These are phyloP conservation scores for Ogataea trehaloabstinens DNA, from an alignment of 805 yeast species.

Conservation along the genomic window DNA sequence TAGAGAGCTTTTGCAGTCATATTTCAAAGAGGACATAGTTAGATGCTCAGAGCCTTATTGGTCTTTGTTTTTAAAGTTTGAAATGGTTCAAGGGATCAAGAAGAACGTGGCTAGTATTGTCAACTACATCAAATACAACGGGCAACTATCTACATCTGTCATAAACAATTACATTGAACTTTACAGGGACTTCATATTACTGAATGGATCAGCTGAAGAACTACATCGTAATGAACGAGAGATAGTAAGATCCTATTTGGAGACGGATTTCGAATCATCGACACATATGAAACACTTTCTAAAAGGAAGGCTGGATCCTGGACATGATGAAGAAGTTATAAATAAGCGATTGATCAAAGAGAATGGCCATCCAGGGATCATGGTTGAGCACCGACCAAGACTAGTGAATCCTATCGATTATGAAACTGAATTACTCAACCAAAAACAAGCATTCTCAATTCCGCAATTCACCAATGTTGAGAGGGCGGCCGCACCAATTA, in stretches of 20 bases:
- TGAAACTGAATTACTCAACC: constrained; percentile 17
- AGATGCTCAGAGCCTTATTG: constrained; percentile 50
- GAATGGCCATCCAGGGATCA: constrained; percentile 38
- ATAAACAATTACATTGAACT: constrained; percentile 42
- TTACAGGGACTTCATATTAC: constrained; percentile 37
- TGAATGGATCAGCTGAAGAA: constrained; percentile 24
- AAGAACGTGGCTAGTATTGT: constrained; percentile 45
- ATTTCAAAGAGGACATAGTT: constrained; percentile 32
- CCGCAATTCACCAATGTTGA: constrained; percentile 68
- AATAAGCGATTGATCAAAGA: constrained; percentile 29
- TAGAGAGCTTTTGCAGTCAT: constrained; percentile 25
- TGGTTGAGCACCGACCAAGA: constrained; percentile 40
- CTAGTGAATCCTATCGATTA: constrained; percentile 38
- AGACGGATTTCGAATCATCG: constrained; percentile 33
- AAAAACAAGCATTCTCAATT: constrained; percentile 32
- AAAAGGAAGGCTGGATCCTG: constrained; percentile 30
- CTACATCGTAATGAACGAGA: constrained; percentile 21
- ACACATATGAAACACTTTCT: constrained; percentile 30
- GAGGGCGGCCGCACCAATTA: constrained; percentile 50
- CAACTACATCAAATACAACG: constrained; percentile 40
- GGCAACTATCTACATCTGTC: constrained; percentile 46
- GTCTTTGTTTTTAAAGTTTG: constrained; percentile 55
- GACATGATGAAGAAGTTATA: constrained; percentile 27
- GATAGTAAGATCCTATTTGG: constrained; percentile 24
- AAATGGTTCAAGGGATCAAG: constrained; percentile 42